Conservation (phyloP, 2,329 filamentous ascomycete genomes). For the Ascomycota sp. region DNA sequence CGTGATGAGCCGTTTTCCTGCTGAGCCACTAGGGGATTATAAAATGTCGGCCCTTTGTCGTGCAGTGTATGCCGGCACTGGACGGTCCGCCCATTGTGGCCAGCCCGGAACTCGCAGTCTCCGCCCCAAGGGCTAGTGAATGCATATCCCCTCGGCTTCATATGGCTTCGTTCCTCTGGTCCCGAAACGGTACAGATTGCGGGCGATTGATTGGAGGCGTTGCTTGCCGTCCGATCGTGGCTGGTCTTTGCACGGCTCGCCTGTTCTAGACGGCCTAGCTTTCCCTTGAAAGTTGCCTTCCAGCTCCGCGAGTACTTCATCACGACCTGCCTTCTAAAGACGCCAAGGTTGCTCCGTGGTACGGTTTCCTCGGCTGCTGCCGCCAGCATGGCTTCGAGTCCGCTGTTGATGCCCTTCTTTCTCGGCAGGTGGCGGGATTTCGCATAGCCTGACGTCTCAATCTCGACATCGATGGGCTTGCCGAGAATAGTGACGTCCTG, state of each 20-base stretch:
- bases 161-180: conserved; percentile 3
- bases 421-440: conserved; percentile 32
- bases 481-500: too few relatives aligned
- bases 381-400: conserved; percentile 4
- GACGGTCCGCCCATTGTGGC: conserved; percentile 51
- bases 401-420: conserved; percentile 14
- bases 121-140: conserved; percentile 79
- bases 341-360: conserved; percentile 6
- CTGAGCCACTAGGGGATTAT: conserved; percentile 23
- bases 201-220: conserved; percentile 11
- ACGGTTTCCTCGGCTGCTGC: conserved; percentile 2
- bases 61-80: conserved; percentile 55
- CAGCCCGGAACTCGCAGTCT: conserved; percentile 67
- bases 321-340: conserved; percentile 32
- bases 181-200: not conserved
- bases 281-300: conserved; percentile 23
- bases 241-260: conserved; percentile 6
- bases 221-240: conserved; percentile 11
- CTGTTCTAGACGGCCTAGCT: conserved; percentile 18
- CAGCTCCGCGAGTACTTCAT: conserved; percentile 36
- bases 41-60: conserved; percentile 12
- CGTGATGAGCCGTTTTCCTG: conserved; percentile 10
- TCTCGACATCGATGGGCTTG: conserved; percentile 27
- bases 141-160: conserved; percentile 45
- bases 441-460: conserved; percentile 35